Conservation (phyloP, 1,284 basidiomycete genomes). For the Sporisorium scitamineum region DNA sequence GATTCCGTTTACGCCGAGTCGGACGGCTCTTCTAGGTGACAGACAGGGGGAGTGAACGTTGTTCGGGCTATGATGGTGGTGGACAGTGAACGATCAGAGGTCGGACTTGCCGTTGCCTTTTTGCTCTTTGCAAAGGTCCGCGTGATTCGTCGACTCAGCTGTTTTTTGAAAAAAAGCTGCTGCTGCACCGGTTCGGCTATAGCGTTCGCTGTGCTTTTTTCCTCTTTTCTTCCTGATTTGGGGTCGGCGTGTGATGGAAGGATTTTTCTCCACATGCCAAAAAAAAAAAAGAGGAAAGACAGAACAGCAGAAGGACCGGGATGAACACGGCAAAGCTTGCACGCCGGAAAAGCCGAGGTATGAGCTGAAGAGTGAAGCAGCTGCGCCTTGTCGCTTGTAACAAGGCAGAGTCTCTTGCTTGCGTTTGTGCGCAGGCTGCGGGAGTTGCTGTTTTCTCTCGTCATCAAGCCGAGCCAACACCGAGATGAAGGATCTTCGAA, state of each 20-base stretch:
- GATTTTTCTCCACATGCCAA: slow-evolving; percentile 11
- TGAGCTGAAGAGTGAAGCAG: too few relatives aligned
- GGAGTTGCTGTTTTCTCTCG: too few relatives aligned
- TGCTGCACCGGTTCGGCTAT: not conserved
- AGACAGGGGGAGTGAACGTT: not conserved
- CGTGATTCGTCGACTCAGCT: not conserved
- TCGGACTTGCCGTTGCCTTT: not conserved
- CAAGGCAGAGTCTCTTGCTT: too few relatives aligned
- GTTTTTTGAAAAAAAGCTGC: not conserved
- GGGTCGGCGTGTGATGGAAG: not conserved
- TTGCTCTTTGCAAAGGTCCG: not conserved
- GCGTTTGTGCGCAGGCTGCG: too few relatives aligned
- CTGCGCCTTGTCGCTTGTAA: too few relatives aligned
- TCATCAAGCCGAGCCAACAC: not conserved
- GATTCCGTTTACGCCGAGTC: too few relatives aligned
- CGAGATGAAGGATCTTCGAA: not conserved
- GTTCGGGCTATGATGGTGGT: not conserved
- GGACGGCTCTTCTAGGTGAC: not conserved
- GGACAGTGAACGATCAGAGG: not conserved
- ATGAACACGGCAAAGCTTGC: not conserved
- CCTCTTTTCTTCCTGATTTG: slow-evolving; percentile 6
- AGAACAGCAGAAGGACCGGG: not conserved
- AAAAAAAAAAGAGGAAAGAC: not conserved
- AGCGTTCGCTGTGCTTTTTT: not conserved
- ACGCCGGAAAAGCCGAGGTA: slow-evolving; percentile 13